Percentiles rank a stretch among this genome's conserved stretches.
phyloP scores from a whole-genome alignment of 306 rosid genomes.

The Quercus dentata region DNA sequence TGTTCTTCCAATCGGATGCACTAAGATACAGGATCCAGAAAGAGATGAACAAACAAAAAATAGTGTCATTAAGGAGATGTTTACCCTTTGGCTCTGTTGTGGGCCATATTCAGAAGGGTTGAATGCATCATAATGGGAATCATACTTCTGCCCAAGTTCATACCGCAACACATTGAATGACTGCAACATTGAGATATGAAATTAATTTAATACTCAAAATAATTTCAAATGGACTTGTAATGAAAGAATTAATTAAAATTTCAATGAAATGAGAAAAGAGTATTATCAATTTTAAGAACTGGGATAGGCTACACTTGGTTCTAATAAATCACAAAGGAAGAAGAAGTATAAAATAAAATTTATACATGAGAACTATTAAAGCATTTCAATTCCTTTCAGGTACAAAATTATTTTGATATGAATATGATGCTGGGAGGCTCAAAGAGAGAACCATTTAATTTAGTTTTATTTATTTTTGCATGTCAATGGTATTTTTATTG shows the following conservation, averaged over 20 bases:
- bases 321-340: neutral
- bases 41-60: neutral
- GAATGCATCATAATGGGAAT: constrained; percentile 64
- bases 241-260: constrained; percentile 8
- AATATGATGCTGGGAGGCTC: no score
- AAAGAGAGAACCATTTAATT: no score
- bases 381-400: neutral
- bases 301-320: neutral
- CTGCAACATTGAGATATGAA: constrained; percentile 33
- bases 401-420: no score
- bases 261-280: neutral
- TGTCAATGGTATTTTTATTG: no score
- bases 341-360: neutral
- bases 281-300: neutral
- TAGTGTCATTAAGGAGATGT: neutral
- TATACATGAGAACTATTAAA: neutral
- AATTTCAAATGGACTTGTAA: constrained; percentile 21
- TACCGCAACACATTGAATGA: constrained; percentile 60
- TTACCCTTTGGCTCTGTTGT: constrained; percentile 60
- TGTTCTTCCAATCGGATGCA: neutral
- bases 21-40: neutral
- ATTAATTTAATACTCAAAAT: constrained; percentile 21
- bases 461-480: no score
- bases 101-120: constrained; percentile 46
- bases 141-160: constrained; percentile 60